Evolutionary conservation across 257 asterid species (phyloP).

Genomic region (Galeopsis tetrahit): DNA sequence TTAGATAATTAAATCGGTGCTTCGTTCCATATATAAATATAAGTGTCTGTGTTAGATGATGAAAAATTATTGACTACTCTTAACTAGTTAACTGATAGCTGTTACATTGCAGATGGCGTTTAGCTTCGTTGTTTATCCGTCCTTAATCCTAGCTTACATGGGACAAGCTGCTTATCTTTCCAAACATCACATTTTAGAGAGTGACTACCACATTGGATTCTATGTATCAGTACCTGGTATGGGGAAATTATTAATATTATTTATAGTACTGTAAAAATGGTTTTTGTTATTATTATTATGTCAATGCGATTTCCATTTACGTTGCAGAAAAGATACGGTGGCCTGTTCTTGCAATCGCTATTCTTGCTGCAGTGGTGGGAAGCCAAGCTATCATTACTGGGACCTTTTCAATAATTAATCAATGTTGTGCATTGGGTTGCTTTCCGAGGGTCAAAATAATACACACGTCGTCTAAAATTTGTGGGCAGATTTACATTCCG

Average conservation of each 20-base stretch:
- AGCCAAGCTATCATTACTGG: slow-evolving; percentile 97
- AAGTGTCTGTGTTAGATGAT: background rate
- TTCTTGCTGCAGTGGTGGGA: slow-evolving; percentile 98
- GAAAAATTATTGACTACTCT: slow-evolving; percentile 4
- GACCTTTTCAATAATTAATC: slow-evolving; percentile 92
- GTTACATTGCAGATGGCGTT: slow-evolving; percentile 72
- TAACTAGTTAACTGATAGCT: slow-evolving; percentile 21
- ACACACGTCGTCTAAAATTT: slow-evolving; percentile 87
- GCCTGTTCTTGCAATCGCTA: slow-evolving; percentile 95
- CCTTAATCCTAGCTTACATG: slow-evolving; percentile 94
- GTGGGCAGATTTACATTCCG: slow-evolving; percentile 94
- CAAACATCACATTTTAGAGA: slow-evolving; percentile 73
- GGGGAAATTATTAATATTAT: background rate
- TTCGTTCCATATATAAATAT: background rate
- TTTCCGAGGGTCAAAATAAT: slow-evolving; percentile 82
- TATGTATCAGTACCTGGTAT: slow-evolving; percentile 94
- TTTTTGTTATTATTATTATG: background rate
- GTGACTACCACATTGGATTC: slow-evolving; percentile 78
- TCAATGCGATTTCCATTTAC: background rate
- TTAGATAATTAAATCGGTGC: background rate
- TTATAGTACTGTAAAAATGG: background rate
- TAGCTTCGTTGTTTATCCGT: slow-evolving; percentile 86
- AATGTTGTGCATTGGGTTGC: slow-evolving; percentile 94
- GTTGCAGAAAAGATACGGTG: slow-evolving; percentile 70
- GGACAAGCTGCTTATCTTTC: slow-evolving; percentile 99